Base-by-base conservation (phyloP, 1,139 yeast species). In the Waltiozyma sp. region DNA sequence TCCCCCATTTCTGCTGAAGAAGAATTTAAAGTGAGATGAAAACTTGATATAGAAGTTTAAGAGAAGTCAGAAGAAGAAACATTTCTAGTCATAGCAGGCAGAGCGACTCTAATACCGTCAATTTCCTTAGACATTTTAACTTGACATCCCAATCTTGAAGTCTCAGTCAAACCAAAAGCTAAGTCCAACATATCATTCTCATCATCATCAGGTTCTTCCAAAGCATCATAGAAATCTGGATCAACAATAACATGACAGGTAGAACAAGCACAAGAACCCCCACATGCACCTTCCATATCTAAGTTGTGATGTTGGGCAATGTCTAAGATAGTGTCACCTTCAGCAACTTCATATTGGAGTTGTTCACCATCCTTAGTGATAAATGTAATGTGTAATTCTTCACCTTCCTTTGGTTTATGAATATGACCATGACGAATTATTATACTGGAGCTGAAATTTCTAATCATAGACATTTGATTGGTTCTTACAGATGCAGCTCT, bases 231-330 rank as follows among this genome's bases (percentile, higher is more conserved):
- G 59, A 68, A 88, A 40, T 83, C 96, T 1, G 98, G 98, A 60
- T 91, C 98, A 36, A 91, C 88, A 42, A 91, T 91, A 46, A 91
- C 81, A 65, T 91, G 98, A 61, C 98, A 91, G 0, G 98, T 91
- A 3, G 96, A 88, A 60, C 98, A 91, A 1, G 98, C 98, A 69
- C 98, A 91, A 2, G 96, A 87, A 2, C 98, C 98, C 34, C 98
- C 98, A 65, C 98, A 91, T 0, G 98, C 98, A 39, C 98, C 95
- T 61, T 91, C 98, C 89, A 91, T 88, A 55, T 91, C 98, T 48
- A 91, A 65, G 55, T 88, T 83, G 58, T 89, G 68, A 4, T 94
- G 95, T 65, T 91, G 98, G 7, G 97, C 98, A 45, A 91, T 88
- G 61, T 91, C 98, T 60, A 91, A 68, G 39, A 91, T 59, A 40